Evolutionary conservation across 2,329 filamentous ascomycete species (phyloP).

Genomic region (Sporothrix variecibatus): DNA sequence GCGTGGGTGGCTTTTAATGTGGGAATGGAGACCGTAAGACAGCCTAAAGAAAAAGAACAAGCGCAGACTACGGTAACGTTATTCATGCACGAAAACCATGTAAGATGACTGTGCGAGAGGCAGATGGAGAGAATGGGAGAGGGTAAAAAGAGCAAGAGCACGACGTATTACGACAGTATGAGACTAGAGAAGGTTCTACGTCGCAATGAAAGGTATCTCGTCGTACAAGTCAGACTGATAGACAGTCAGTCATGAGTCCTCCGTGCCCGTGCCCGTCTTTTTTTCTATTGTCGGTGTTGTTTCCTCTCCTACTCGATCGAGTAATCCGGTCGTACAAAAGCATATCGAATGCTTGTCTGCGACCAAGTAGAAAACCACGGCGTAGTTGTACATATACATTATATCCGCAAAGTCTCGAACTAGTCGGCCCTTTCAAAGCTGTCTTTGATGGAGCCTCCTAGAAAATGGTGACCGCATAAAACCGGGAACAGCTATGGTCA

Average conservation of each 20-base stretch:
- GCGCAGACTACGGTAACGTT: not conserved
- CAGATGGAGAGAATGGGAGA: not conserved
- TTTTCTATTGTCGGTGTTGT: not conserved
- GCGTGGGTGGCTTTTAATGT: not conserved
- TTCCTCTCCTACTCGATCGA: not conserved
- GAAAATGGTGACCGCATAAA: not conserved
- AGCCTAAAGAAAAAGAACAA: not conserved
- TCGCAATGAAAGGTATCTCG: not conserved
- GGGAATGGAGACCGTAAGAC: not conserved
- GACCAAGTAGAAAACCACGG: not conserved
- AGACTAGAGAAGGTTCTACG: not conserved
- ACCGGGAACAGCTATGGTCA: not conserved
- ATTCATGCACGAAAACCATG: not conserved
- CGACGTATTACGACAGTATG: not conserved
- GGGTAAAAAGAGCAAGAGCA: not conserved
- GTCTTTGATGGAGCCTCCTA: not conserved
- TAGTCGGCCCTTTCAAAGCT: slow-evolving; percentile 7
- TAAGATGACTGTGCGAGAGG: not conserved
- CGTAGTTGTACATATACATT: not conserved
- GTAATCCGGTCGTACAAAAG: not conserved
- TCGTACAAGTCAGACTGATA: not conserved
- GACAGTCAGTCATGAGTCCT: not conserved
- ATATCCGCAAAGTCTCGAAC: not conserved
- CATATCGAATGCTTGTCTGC: not conserved
- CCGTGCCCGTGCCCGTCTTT: not conserved